These are phyloP conservation scores for Mallotus japonicus DNA, from an alignment of 441 rosid species.

Conservation along the genomic window DNA sequence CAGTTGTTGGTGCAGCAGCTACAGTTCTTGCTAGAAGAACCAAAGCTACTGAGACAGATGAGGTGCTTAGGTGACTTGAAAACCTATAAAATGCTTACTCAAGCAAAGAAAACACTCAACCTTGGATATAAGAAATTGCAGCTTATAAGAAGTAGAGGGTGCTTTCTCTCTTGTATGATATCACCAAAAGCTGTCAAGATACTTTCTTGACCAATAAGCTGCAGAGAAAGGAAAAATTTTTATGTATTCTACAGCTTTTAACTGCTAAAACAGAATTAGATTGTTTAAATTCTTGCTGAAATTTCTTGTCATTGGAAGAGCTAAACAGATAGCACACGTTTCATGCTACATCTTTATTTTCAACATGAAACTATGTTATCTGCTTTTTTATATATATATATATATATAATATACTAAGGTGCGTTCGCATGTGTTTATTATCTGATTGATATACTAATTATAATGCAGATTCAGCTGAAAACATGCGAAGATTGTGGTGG, in stretches of 20 bases:
- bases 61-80: constrained; percentile 35
- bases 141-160: neutral
- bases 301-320: neutral
- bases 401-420: too few relatives aligned
- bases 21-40: constrained; percentile 56
- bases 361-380: too few relatives aligned
- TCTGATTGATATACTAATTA: neutral
- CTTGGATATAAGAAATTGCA: neutral
- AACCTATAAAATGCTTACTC: neutral
- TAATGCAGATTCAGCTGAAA: constrained; percentile 51
- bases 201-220: neutral
- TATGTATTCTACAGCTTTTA: neutral
- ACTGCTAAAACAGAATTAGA: neutral
- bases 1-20: constrained; percentile 82
- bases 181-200: neutral
- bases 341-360: too few relatives aligned
- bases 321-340: too few relatives aligned
- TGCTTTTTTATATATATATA: too few relatives aligned
- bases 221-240: neutral
- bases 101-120: neutral
- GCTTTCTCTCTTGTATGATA: neutral
- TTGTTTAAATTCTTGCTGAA: too few relatives aligned
- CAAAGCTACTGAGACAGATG: constrained; percentile 47
- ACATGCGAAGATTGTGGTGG: constrained; percentile 74
- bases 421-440: neutral